These are phyloP conservation scores for Verticillium isaacii DNA, from an alignment of 2,329 filamentous ascomycete genomes.

Conservation along the genomic window DNA sequence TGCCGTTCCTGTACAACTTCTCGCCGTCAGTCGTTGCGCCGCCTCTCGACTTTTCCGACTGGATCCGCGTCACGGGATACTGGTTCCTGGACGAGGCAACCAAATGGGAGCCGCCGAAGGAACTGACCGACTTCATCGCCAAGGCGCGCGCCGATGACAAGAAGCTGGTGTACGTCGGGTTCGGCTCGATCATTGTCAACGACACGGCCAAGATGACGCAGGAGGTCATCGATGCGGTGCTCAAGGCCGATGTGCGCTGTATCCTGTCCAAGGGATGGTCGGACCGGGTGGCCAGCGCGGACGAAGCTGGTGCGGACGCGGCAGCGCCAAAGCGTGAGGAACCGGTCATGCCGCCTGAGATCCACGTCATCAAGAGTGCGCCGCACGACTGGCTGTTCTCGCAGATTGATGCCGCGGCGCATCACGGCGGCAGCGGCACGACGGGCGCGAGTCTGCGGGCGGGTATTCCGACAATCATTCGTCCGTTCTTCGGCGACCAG, in stretches of 20 bases:
- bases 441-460: conserved; percentile 89
- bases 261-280: conserved; percentile 97
- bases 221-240: conserved; percentile 87
- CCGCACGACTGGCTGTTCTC: conserved; percentile 96
- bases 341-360: conserved; percentile 68
- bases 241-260: conserved; percentile 88
- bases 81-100: conserved; percentile 86
- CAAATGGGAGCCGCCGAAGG: conserved; percentile 67
- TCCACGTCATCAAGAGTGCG: conserved; percentile 82
- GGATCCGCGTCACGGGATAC: conserved; percentile 95
- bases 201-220: conserved; percentile 85
- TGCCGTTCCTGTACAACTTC: conserved; percentile 98
- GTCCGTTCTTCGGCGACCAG: conserved; percentile 97
- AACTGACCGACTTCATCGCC: conserved; percentile 77
- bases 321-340: conserved; percentile 51
- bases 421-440: conserved; percentile 92
- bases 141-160: conserved; percentile 76
- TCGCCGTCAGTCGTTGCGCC: conserved; percentile 90
- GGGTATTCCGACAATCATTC: conserved; percentile 88
- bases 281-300: conserved; percentile 52
- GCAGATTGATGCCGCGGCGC: conserved; percentile 89
- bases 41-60: conserved; percentile 92
- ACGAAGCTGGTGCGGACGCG: conserved; percentile 30
- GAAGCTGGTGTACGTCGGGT: conserved; percentile 94
- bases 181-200: conserved; percentile 91